Conservation (phyloP, 306 rosid species). For the Prunus kanzakura region DNA sequence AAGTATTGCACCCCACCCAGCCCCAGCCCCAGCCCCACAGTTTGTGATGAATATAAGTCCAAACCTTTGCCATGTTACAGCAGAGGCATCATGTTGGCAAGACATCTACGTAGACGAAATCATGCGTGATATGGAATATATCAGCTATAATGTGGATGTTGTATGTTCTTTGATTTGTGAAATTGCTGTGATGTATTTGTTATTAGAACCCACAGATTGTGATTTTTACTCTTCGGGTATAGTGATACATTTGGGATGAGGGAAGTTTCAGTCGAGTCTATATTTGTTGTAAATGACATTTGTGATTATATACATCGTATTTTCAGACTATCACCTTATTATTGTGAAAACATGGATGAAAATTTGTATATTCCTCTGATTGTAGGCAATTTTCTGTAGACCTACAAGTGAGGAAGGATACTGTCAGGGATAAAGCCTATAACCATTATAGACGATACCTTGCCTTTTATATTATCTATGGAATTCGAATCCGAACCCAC, state of each 20-base stretch:
- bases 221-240: not conserved
- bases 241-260: conserved; percentile 8
- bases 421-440: too few species aligned
- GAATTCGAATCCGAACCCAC: too few species aligned
- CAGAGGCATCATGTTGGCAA: not conserved
- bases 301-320: conserved; percentile 1
- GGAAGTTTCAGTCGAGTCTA: not conserved
- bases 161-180: conserved; percentile 23
- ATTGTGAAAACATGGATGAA: not conserved
- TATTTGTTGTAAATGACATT: conserved; percentile 16
- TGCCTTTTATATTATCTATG: too few species aligned
- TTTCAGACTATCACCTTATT: not conserved
- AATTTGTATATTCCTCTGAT: not conserved
- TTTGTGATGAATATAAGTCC: conserved; percentile 21
- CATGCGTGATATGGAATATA: conserved; percentile 21
- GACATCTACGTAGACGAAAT: conserved; percentile 5
- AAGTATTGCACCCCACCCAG: conserved; percentile 34
- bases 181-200: conserved; percentile 21
- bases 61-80: conserved; percentile 13
- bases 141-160: conserved; percentile 12
- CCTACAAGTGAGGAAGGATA: not conserved
- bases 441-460: too few species aligned
- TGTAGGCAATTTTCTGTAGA: not conserved
- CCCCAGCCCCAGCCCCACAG: not conserved
- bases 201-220: not conserved